These are phyloP conservation scores for Fusarium globosum DNA, from an alignment of 2,329 filamentous ascomycete species.

Conservation along the genomic window DNA sequence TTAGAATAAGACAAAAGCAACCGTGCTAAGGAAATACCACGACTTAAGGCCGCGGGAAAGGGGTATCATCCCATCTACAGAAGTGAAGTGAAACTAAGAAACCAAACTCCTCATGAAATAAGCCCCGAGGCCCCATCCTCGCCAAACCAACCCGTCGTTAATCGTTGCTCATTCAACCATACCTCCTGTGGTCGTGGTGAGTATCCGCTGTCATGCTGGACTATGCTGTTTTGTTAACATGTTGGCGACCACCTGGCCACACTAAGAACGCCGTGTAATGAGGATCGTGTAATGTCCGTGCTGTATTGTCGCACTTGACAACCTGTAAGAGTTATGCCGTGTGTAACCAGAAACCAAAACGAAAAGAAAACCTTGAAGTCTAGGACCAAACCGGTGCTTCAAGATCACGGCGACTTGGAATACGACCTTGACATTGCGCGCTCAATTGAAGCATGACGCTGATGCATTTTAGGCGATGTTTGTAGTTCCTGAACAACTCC, in stretches of 20 bases:
- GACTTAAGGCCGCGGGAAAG: slow-evolving; percentile 34
- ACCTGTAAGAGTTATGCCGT: slow-evolving; percentile 34
- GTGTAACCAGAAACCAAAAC: slow-evolving; percentile 30
- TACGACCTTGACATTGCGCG: slow-evolving; percentile 59
- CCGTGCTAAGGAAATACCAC: slow-evolving; percentile 19
- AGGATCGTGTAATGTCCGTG: slow-evolving; percentile 28
- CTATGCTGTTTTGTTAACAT: slow-evolving; percentile 36
- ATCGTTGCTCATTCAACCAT: slow-evolving; percentile 43
- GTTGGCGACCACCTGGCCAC: slow-evolving; percentile 25
- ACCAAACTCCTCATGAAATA: slow-evolving; percentile 34
- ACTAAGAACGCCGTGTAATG: slow-evolving; percentile 41
- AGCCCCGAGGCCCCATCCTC: slow-evolving; percentile 22
- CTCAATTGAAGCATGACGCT: slow-evolving; percentile 72
- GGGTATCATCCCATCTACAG: slow-evolving; percentile 57
- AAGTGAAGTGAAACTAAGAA: slow-evolving; percentile 43
- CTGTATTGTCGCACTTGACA: slow-evolving; percentile 31
- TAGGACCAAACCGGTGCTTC: slow-evolving; percentile 10
- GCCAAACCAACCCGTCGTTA: slow-evolving; percentile 39
- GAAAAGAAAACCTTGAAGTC: slow-evolving; percentile 34
- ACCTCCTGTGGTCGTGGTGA: slow-evolving; percentile 17
- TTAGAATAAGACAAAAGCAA: slow-evolving; percentile 4
- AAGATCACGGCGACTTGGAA: slow-evolving; percentile 47
- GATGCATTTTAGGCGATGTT: slow-evolving; percentile 68
- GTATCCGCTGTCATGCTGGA: slow-evolving; percentile 19
- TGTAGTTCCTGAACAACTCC: slow-evolving; percentile 73